Evolutionary conservation across 306 rosid genomes (phyloP).

Genomic region (Styphnolobium japonicum): DNA sequence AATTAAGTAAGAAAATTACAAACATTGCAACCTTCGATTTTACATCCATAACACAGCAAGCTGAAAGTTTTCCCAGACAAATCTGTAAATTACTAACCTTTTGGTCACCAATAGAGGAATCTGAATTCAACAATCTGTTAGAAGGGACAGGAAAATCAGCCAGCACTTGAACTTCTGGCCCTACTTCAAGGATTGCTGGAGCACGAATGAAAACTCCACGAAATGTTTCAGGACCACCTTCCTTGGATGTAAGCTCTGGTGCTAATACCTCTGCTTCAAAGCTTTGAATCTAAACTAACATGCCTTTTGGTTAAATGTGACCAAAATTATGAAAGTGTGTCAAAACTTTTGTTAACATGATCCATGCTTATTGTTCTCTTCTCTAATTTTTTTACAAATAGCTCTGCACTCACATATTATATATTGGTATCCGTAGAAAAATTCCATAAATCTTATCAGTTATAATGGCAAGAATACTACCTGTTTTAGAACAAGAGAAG

Average conservation of each 20-base stretch:
- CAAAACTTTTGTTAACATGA: neutral
- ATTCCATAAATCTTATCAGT: neutral
- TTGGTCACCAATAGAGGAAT: slow-evolving; percentile 39
- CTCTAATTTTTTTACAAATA: neutral
- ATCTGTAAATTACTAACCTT: slow-evolving; percentile 48
- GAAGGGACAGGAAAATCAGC: slow-evolving; percentile 65
- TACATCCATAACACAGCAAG: neutral
- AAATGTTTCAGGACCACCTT: slow-evolving; percentile 89
- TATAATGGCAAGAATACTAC: neutral
- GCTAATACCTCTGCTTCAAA: slow-evolving; percentile 77
- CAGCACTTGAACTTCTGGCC: slow-evolving; percentile 85
- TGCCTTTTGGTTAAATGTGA: neutral
- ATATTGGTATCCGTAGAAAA: neutral
- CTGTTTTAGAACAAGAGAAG: neutral
- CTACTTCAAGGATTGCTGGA: slow-evolving; percentile 89
- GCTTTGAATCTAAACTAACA: slow-evolving; percentile 69
- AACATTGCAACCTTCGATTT: neutral
- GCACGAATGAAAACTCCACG: slow-evolving; percentile 95
- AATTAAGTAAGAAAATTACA: neutral
- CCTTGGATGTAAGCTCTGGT: slow-evolving; percentile 68
- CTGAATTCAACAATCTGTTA: slow-evolving; percentile 27
- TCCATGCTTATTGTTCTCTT: neutral
- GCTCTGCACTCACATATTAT: neutral
- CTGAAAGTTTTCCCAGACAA: neutral
- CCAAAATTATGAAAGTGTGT: neutral